Percentiles rank a stretch among this genome's conserved stretches.
These are phyloP conservation scores for Coniochaeta sp. DNA, from an alignment of 2,329 filamentous ascomycete species.

Conservation along the genomic window DNA sequence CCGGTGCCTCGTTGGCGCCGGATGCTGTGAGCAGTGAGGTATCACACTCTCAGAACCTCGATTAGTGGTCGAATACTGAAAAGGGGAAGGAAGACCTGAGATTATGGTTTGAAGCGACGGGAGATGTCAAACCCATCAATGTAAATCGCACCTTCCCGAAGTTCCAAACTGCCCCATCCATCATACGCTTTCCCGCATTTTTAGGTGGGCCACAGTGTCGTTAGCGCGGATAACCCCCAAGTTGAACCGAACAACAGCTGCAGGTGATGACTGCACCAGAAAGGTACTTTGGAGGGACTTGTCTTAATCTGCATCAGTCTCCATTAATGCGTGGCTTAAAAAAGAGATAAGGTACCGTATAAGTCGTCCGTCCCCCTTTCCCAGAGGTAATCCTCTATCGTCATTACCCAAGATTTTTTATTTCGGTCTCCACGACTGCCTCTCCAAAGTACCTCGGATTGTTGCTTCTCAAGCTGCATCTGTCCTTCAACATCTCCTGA, in stretches of 20 bases:
- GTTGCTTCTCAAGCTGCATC: too few species aligned
- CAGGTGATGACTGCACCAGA: background rate
- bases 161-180: background rate
- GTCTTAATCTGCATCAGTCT: background rate
- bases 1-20: too few species aligned
- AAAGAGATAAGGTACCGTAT: background rate
- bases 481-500: too few species aligned
- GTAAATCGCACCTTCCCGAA: constrained; percentile 3
- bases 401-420: constrained; percentile 4
- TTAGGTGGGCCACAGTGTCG: background rate
- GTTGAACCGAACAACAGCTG: background rate
- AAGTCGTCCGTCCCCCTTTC: constrained; percentile 1
- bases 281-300: background rate
- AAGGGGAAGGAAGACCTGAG: background rate
- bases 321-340: background rate
- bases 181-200: background rate
- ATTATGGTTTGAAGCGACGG: background rate
- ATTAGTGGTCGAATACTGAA: background rate
- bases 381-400: background rate
- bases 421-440: background rate
- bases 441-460: background rate
- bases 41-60: background rate
- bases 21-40: background rate
- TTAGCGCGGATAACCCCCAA: constrained; percentile 2
- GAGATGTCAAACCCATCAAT: background rate